A percentile compares a stretch with the other conserved stretches of the same genome.
These are phyloP conservation scores for Euphorbia schlechtendalii DNA, from an alignment of 441 rosid species.

Conservation along the genomic window DNA sequence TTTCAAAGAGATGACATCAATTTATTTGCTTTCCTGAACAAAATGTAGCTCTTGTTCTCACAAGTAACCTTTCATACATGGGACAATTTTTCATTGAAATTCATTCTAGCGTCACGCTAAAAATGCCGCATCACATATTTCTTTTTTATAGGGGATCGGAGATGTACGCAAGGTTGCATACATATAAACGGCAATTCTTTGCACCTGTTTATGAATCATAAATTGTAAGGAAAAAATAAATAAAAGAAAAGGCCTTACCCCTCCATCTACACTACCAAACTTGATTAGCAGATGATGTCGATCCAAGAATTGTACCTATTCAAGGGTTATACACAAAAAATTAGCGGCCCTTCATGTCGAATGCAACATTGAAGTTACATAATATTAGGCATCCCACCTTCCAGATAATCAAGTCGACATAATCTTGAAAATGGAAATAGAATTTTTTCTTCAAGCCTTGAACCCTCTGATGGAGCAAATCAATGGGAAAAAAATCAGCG, in stretches of 20 bases:
- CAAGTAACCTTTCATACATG: too few species aligned
- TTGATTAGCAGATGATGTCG: conserved; percentile 86
- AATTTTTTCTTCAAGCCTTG: conserved; percentile 88
- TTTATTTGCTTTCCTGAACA: too few species aligned
- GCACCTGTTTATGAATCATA: background rate
- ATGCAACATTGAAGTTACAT: conserved; percentile 7
- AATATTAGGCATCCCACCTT: conserved; percentile 45
- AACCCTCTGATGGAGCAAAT: conserved; percentile 47
- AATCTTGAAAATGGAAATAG: conserved; percentile 91
- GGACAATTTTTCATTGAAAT: too few species aligned
- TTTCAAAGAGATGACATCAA: too few species aligned
- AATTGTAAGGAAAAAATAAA: conserved; percentile 9
- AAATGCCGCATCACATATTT: too few species aligned
- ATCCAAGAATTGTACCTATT: conserved; percentile 91
- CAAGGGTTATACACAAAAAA: conserved; percentile 18
- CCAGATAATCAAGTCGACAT: conserved; percentile 86
- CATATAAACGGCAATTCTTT: background rate
- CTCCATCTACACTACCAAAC: conserved; percentile 94
- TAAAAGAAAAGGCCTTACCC: conserved; percentile 44
- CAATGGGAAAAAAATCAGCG: conserved; percentile 14
- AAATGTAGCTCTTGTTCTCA: too few species aligned
- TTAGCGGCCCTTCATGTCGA: conserved; percentile 4
- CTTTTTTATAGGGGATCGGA: too few species aligned
- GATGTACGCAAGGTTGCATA: too few species aligned
- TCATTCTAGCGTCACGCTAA: too few species aligned